Percentiles rank a stretch among this genome's conserved stretches.
Evolutionary conservation across 140 eudicot genomes (phyloP).

Genomic region (Bidens hawaiensis): DNA sequence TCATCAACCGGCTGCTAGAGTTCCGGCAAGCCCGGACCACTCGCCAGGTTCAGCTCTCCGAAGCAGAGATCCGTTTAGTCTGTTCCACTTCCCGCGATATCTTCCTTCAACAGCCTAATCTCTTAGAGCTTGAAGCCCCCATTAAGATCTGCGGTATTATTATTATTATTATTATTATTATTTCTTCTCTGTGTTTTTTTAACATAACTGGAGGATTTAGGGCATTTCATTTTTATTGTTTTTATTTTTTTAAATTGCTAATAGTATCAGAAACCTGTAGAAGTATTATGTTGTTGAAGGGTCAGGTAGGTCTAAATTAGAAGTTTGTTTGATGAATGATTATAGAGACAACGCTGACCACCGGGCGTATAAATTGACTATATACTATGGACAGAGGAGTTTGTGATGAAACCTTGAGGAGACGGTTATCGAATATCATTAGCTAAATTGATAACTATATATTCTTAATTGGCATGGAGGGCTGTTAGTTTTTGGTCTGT

Average conservation of each 20-base stretch:
- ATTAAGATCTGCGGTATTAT: neutral
- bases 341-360: neutral
- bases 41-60: neutral
- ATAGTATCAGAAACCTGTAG: neutral
- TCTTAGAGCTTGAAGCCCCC: neutral
- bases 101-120: neutral
- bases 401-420: neutral
- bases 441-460: neutral
- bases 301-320: neutral
- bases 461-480: neutral
- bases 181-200: too few relatives aligned
- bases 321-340: neutral
- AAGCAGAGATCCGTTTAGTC: neutral
- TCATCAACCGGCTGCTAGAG: neutral
- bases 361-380: neutral
- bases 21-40: neutral
- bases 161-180: too few relatives aligned
- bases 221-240: neutral
- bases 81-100: neutral
- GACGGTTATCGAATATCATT: neutral
- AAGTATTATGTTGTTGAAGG: slow-evolving; percentile 1
- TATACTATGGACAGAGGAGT: neutral
- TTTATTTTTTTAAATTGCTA: too few relatives aligned
- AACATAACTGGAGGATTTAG: neutral
- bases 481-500: neutral